Conservation (phyloP, 1,139 yeast species). For the Dujonia santamariae region DNA sequence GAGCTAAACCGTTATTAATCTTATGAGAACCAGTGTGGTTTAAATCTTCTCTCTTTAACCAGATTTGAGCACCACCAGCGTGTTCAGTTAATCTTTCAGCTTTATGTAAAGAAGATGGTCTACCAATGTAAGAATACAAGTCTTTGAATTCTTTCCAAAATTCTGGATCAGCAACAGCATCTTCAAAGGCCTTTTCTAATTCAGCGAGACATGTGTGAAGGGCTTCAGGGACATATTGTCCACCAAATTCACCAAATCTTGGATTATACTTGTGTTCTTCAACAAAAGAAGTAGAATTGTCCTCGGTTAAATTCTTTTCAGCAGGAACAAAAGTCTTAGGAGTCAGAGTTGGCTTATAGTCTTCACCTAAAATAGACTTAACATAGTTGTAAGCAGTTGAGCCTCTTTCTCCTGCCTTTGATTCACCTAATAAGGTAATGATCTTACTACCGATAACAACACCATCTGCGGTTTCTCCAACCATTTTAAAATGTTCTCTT, state of each 20-base stretch:
- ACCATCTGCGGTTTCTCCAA: conserved; percentile 83
- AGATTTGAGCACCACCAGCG: conserved; percentile 95
- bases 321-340: conserved; percentile 26
- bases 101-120: conserved; percentile 89
- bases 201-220: conserved; percentile 87
- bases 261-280: conserved; percentile 62
- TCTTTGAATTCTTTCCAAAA: conserved; percentile 93
- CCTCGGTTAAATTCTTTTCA: conserved; percentile 12
- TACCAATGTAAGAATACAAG: conserved; percentile 83
- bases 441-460: conserved; percentile 93
- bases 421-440: conserved; percentile 63
- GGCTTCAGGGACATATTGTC: conserved; percentile 98
- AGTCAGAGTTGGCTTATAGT: conserved; percentile 28
- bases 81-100: conserved; percentile 88
- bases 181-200: conserved; percentile 82
- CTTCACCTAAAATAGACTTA: conserved; percentile 65
- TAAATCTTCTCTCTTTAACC: conserved; percentile 97
- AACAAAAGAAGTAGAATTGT: conserved; percentile 30
- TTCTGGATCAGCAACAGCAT: conserved; percentile 79
- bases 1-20: conserved; percentile 95
- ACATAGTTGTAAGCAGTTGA: conserved; percentile 66
- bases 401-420: conserved; percentile 58
- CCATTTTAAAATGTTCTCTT: conserved; percentile 80
- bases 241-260: conserved; percentile 94
- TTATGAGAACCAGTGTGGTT: conserved; percentile 98